phyloP scores from a whole-genome alignment of 139 green algal genomes.

The Micractinium conductrix region DNA sequence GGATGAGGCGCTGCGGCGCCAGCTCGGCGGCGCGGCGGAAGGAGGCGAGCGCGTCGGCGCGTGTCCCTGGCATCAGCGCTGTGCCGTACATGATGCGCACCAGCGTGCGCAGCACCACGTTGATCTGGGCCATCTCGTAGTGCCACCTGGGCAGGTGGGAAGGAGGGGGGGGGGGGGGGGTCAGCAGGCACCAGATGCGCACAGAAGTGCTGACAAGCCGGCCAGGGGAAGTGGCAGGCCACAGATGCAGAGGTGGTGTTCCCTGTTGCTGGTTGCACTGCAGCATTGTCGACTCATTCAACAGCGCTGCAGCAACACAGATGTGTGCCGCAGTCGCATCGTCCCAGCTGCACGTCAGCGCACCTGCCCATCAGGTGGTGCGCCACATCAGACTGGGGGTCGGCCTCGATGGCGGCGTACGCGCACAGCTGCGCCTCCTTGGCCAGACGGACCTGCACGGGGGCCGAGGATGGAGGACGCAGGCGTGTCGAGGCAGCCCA shows the following conservation, averaged over 20 bases:
- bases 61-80: slow-evolving; percentile 57
- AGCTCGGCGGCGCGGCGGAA: slow-evolving; percentile 65
- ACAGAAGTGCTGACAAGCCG: neutral
- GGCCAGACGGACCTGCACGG: slow-evolving; percentile 59
- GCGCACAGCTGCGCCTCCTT: slow-evolving; percentile 65
- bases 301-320: no score
- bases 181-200: no score
- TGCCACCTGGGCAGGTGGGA: slow-evolving; percentile 55
- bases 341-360: neutral
- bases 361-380: slow-evolving; percentile 83
- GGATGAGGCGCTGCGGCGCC: slow-evolving; percentile 64
- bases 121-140: slow-evolving; percentile 76
- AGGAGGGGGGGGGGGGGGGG: neutral
- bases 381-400: slow-evolving; percentile 71
- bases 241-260: no score
- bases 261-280: neutral
- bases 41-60: slow-evolving; percentile 61
- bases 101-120: slow-evolving; percentile 65
- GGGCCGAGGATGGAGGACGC: no score
- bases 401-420: slow-evolving; percentile 50
- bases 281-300: no score
- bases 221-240: no score
- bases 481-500: no score
- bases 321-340: neutral
- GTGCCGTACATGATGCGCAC: slow-evolving; percentile 71